Conservation (phyloP, 1,284 basidiomycete species). For the Marasmius oreades region DNA sequence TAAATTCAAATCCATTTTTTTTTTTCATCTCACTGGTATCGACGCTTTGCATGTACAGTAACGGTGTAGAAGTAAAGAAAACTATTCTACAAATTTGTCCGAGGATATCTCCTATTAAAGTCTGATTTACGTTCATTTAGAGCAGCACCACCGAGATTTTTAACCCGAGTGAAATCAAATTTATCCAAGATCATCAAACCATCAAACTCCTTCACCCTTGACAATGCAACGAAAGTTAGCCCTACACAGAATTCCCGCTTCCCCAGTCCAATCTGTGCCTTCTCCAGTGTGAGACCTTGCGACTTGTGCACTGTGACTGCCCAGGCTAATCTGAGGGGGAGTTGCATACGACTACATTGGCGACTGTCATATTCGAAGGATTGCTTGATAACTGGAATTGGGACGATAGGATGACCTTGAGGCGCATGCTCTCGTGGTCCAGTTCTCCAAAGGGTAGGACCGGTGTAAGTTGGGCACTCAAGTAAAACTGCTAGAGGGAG, state of each 20-base stretch:
- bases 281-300: background rate
- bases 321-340: constrained; percentile 1
- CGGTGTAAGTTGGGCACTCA: constrained; percentile 10
- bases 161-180: background rate
- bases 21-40: too few relatives aligned
- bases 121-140: background rate
- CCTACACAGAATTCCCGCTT: background rate
- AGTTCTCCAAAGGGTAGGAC: constrained; percentile 13
- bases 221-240: background rate
- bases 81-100: background rate
- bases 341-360: constrained; percentile 4
- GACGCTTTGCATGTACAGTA: too few relatives aligned
- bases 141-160: background rate
- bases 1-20: too few relatives aligned
- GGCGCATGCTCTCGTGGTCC: constrained; percentile 7
- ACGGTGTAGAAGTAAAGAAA: background rate
- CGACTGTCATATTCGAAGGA: constrained; percentile 6
- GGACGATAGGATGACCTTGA: constrained; percentile 11
- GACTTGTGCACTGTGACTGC: constrained; percentile 2
- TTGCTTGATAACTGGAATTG: constrained; percentile 7
- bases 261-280: background rate
- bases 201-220: background rate
- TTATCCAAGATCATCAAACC: background rate
- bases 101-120: background rate
- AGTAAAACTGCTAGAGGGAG: constrained; percentile 14